A percentile compares a stretch with the other conserved stretches of the same genome.
These are phyloP conservation scores for Lasiodiplodia hormozganensis DNA, from an alignment of 2,329 filamentous ascomycete genomes.

Conservation along the genomic window DNA sequence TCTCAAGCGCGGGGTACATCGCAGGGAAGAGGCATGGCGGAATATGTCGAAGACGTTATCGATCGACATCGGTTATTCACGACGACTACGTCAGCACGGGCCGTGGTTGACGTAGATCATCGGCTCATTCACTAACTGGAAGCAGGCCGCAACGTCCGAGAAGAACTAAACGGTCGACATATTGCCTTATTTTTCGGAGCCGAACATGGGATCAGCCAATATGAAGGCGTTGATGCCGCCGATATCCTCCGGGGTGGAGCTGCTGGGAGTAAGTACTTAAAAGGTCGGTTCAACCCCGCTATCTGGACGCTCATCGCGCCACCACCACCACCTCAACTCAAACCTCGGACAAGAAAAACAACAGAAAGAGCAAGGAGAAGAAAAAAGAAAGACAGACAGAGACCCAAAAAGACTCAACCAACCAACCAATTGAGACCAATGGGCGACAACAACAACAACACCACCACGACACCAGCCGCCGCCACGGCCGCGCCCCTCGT, in stretches of 20 bases:
- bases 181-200: not conserved
- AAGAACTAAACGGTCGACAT: not conserved
- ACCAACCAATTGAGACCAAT: not conserved
- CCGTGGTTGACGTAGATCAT: not conserved
- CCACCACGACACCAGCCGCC: not conserved
- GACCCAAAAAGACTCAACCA: not conserved
- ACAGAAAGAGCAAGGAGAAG: no score
- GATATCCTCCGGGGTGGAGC: no score
- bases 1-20: not conserved
- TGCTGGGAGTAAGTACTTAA: no score
- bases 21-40: not conserved
- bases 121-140: not conserved
- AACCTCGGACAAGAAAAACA: no score
- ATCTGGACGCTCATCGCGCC: no score
- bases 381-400: no score
- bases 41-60: not conserved
- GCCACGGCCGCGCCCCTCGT: not conserved
- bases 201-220: no score
- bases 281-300: no score
- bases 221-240: not conserved
- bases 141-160: constrained; percentile 7
- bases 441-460: not conserved
- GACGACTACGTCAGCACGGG: not conserved
- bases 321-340: no score
- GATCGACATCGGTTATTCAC: not conserved